Evolutionary conservation across 225 moss, liverwort and hornwort species (phyloP).

Genomic region (Polytrichum commune): DNA sequence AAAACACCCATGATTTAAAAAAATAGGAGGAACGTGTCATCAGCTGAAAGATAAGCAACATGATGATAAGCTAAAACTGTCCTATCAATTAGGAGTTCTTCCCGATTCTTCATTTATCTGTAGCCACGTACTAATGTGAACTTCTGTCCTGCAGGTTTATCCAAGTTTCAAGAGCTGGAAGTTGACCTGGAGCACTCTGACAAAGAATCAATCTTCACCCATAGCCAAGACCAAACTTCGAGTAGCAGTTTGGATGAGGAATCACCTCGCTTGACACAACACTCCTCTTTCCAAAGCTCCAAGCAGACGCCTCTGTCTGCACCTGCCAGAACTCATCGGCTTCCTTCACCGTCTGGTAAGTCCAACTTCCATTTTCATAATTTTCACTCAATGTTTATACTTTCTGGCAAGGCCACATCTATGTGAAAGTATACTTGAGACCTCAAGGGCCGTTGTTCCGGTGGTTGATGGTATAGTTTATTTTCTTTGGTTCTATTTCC

Average conservation of each 20-base stretch:
- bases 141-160: constrained; percentile 9
- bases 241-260: constrained; percentile 59
- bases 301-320: constrained; percentile 22
- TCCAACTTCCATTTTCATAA: too few relatives aligned
- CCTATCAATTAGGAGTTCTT: too few relatives aligned
- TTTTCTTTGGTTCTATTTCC: too few relatives aligned
- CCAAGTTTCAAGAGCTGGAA: constrained; percentile 25
- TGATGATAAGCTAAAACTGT: too few relatives aligned
- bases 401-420: too few relatives aligned
- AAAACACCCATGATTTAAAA: neutral
- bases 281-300: constrained; percentile 28
- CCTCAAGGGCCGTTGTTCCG: too few relatives aligned
- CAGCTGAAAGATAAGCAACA: neutral
- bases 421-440: too few relatives aligned
- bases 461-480: too few relatives aligned
- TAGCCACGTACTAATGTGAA: too few relatives aligned
- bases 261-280: constrained; percentile 40
- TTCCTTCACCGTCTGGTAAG: constrained; percentile 31
- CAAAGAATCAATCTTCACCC: constrained; percentile 50
- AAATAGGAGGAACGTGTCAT: neutral
- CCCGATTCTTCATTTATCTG: too few relatives aligned
- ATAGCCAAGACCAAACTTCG: constrained; percentile 52
- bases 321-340: constrained; percentile 25
- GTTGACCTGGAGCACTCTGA: constrained; percentile 52
- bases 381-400: too few relatives aligned